Evolutionary conservation across 768 basidiomycete genomes (phyloP).

Genomic region (Leccinum incarnatum): DNA sequence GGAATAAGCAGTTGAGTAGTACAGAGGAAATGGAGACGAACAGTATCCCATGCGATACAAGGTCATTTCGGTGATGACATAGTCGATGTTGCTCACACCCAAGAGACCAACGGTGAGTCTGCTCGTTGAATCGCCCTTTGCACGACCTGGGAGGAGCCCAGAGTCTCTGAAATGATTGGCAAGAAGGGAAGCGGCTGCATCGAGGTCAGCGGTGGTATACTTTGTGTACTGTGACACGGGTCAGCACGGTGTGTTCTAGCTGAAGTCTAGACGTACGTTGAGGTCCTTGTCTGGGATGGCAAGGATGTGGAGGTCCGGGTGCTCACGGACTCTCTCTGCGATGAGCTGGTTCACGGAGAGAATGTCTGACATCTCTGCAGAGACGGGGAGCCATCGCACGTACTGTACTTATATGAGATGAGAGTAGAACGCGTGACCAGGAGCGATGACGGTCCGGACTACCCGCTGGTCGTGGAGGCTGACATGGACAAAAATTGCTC

Average conservation of each 20-base stretch:
- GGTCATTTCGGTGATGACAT: constrained; percentile 25
- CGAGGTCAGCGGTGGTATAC: constrained; percentile 25
- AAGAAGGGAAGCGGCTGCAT: constrained; percentile 27
- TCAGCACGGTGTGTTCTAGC: neutral
- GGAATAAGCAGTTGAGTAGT: neutral
- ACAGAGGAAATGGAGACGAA: constrained; percentile 6
- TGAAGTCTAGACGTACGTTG: constrained; percentile 9
- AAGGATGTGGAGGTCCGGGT: constrained; percentile 23
- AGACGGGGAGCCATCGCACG: neutral
- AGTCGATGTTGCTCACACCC: constrained; percentile 28
- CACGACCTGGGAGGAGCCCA: constrained; percentile 20
- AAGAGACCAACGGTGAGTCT: constrained; percentile 26
- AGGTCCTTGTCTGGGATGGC: constrained; percentile 27
- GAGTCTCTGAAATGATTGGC: constrained; percentile 22
- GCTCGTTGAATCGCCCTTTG: constrained; percentile 23
- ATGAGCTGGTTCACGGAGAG: constrained; percentile 30
- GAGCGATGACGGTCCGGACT: neutral
- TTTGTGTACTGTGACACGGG: constrained; percentile 17
- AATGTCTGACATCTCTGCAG: constrained; percentile 17
- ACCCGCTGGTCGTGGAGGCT: neutral
- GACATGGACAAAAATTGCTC: neutral
- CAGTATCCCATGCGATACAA: constrained; percentile 33
- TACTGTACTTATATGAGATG: neutral
- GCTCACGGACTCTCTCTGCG: constrained; percentile 13
- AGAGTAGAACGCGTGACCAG: too few relatives aligned